Conservation (phyloP, 176 grass and related monocot species). For the Avena eriantha region DNA sequence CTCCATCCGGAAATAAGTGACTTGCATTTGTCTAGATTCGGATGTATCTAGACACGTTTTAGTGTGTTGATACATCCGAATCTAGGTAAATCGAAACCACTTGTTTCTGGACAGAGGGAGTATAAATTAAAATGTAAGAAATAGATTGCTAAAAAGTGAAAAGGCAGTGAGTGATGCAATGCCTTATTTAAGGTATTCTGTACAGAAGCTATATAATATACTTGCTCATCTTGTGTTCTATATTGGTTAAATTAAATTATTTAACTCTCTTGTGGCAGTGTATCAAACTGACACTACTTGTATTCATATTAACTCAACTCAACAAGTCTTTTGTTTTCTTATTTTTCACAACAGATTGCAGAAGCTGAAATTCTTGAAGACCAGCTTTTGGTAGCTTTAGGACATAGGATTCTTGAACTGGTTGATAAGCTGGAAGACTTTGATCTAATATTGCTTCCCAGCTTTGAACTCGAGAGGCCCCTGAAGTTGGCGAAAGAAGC, state of each 20-base stretch:
- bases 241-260: slow-evolving; percentile 5
- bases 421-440: slow-evolving; percentile 93
- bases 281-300: background rate
- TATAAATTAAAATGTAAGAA: background rate
- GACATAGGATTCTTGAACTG: slow-evolving; percentile 96
- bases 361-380: slow-evolving; percentile 97
- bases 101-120: too few species aligned
- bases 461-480: slow-evolving; percentile 80
- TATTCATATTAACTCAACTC: background rate
- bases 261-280: background rate
- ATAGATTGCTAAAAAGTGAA: slow-evolving; percentile 2
- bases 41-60: too few species aligned
- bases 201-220: background rate
- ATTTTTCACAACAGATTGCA: slow-evolving; percentile 64
- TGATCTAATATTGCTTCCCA: slow-evolving; percentile 88
- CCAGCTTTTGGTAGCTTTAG: slow-evolving; percentile 92
- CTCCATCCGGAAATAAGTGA: too few species aligned
- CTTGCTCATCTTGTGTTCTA: background rate
- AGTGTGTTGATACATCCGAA: too few species aligned
- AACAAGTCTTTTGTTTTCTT: background rate
- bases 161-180: background rate
- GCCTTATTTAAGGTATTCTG: background rate
- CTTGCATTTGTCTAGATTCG: too few species aligned
- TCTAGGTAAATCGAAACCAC: too few species aligned
- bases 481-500: slow-evolving; percentile 87